Base-by-base conservation (phyloP, 2,329 filamentous ascomycete species). In the Leptographium radiaticola region DNA sequence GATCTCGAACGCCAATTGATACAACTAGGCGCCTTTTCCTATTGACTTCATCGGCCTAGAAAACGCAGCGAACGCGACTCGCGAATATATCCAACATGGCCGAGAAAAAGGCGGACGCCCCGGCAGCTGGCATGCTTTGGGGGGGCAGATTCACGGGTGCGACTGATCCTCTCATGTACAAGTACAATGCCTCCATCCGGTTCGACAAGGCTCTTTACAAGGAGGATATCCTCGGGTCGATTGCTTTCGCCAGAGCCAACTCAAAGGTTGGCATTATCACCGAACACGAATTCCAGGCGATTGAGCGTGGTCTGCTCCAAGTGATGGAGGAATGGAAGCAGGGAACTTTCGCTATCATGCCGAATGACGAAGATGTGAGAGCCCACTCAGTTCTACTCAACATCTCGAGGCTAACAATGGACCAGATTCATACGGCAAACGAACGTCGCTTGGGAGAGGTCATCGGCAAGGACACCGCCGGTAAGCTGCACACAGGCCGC, bases 401-500 rank as follows among this genome's bases (percentile, higher is more conserved):
- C 44, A 36, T 47, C 45, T 47, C 45, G 30, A 47, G 45, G 30
- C 45, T 47, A 34, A 47, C 31, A 47, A 34, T 47, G 45, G 30
- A 47, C 45, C 45, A 70, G 56, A 84, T 85, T 56, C 81, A 85
- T 65, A 85, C 82, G 1, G 81, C 81, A 53, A 85, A 86, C 59
- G 82, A 86, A 68, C 80, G 84, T 54, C 77, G 84, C 3, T 68
- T 87, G 2, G 84, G 87, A 49, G 89, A 95, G 72, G 77, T 95
- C 58, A 90, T 95, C 58, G 87, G 89, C 62, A 90, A 86, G 67
- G 80, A 89, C 25, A 82, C 86, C 56, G 88, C 84, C 1, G 89
- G 89, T 18, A 95, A 95, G 72, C 78, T 95, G 53, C 89, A 95
- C 69, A 95, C 89, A 2, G 84, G 84, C 44, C 83, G 89, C 52